phyloP scores from a whole-genome alignment of 1,284 basidiomycete species.

The Phellopilus nigrolimitatus region DNA sequence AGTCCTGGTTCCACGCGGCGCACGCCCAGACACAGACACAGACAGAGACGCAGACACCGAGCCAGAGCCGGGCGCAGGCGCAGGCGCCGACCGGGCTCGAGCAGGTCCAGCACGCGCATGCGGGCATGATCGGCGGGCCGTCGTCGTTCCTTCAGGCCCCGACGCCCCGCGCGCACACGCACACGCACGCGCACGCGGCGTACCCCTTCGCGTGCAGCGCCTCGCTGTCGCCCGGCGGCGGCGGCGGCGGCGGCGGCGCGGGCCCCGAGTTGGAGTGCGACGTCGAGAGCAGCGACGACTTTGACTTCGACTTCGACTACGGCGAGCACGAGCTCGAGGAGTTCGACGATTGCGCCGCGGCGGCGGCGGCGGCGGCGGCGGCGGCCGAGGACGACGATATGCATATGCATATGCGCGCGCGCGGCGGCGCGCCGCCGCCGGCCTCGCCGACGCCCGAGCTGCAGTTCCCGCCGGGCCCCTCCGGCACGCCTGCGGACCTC shows the following conservation, averaged over 20 bases:
- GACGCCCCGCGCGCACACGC: background rate
- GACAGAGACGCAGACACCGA: slow-evolving; percentile 8
- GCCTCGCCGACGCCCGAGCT: slow-evolving; percentile 16
- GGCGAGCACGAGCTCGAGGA: too few relatives aligned
- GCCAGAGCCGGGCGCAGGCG: slow-evolving; percentile 2
- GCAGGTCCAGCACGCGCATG: background rate
- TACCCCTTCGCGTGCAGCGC: background rate
- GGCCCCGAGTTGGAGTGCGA: background rate
- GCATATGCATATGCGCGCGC: background rate
- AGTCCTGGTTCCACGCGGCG: slow-evolving; percentile 1
- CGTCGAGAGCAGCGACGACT: too few relatives aligned
- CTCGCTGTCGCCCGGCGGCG: background rate
- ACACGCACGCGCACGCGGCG: background rate
- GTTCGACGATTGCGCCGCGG: background rate
- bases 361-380: slow-evolving; percentile 1
- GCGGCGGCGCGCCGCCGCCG: background rate
- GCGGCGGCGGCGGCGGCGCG: background rate
- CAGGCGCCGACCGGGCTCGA: slow-evolving; percentile 2
- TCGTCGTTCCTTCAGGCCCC: background rate
- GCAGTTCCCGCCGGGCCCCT: slow-evolving; percentile 14
- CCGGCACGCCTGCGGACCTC: slow-evolving; percentile 16
- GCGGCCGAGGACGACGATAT: background rate
- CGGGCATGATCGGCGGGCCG: too few relatives aligned
- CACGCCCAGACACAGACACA: slow-evolving; percentile 6
- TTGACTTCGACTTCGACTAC: background rate